A percentile compares a stretch with the other conserved stretches of the same genome.
These are phyloP conservation scores for Suhomyces emberorum DNA, from an alignment of 805 yeast species.

Conservation along the genomic window DNA sequence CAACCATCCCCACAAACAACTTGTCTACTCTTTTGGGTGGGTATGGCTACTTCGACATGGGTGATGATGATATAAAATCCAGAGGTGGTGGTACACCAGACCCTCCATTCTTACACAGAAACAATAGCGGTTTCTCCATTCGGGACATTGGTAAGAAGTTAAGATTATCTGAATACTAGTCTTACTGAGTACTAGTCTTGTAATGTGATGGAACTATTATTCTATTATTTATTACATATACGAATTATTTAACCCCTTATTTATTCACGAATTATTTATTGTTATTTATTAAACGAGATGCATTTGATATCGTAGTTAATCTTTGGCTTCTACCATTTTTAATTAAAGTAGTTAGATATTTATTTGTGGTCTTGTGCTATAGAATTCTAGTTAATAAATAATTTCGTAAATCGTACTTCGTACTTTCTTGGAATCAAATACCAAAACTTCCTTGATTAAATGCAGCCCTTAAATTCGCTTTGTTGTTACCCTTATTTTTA, in stretches of 20 bases:
- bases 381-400: too few relatives aligned
- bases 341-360: neutral
- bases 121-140: constrained; percentile 38
- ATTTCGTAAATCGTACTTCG: too few relatives aligned
- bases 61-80: constrained; percentile 49
- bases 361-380: too few relatives aligned
- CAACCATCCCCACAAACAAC: constrained; percentile 4
- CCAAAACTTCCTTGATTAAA: constrained; percentile 68
- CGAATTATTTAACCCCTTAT: too few relatives aligned
- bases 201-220: too few relatives aligned
- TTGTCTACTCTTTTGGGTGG: constrained; percentile 45
- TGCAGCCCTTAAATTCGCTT: constrained; percentile 60
- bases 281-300: constrained; percentile 5
- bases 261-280: neutral
- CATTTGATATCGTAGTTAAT: neutral
- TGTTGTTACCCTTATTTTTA: constrained; percentile 45
- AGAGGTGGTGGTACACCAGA: constrained; percentile 62
- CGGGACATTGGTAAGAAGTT: constrained; percentile 64
- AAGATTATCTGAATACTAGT: constrained; percentile 59
- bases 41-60: constrained; percentile 59
- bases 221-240: too few relatives aligned
- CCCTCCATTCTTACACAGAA: constrained; percentile 42
- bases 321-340: neutral
- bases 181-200: too few relatives aligned
- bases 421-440: too few relatives aligned